phyloP scores from a whole-genome alignment of 139 green algal genomes.

The Closterium sp. region DNA sequence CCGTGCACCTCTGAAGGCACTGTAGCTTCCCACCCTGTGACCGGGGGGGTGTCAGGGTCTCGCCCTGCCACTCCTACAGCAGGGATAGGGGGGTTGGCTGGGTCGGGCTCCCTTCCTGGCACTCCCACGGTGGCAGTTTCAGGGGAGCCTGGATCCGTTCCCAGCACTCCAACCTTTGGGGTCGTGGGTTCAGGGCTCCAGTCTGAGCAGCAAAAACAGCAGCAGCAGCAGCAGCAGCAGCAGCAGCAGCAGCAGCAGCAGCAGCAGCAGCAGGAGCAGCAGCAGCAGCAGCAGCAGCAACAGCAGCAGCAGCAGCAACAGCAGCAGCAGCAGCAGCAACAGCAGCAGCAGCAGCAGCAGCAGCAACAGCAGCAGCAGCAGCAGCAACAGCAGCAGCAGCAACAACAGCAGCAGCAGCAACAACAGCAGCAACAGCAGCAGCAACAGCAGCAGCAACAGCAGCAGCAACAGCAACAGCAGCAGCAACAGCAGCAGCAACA shows the following conservation, averaged over 20 bases:
- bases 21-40: background rate
- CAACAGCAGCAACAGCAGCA: no score
- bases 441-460: no score
- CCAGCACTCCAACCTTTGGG: background rate
- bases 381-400: background rate
- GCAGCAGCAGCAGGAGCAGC: background rate
- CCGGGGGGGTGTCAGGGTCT: background rate
- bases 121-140: background rate
- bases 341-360: background rate
- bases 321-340: background rate
- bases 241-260: background rate
- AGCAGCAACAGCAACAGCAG: no score
- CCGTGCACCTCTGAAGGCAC: background rate
- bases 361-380: background rate
- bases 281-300: background rate
- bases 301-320: background rate
- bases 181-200: background rate
- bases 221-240: background rate
- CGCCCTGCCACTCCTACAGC: background rate
- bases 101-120: background rate
- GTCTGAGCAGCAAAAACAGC: background rate
- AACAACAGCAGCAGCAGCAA: no score
- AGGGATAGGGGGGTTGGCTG: background rate
- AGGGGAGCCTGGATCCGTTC: background rate
- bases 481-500: no score